phyloP scores from a whole-genome alignment of 1,284 basidiomycete species.

The Naganishia albida region DNA sequence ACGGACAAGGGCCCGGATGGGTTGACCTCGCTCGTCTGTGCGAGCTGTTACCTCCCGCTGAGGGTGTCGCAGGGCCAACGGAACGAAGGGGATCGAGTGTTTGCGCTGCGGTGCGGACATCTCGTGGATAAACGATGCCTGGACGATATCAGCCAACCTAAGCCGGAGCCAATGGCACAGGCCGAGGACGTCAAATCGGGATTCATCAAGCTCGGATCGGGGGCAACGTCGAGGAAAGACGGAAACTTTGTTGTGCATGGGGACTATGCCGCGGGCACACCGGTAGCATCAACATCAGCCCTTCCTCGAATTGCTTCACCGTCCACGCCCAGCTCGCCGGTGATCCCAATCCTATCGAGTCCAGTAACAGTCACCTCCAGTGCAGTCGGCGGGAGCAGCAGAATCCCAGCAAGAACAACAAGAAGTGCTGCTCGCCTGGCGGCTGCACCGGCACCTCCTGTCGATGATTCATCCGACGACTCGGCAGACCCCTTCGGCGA shows the following conservation, averaged over 20 bases:
- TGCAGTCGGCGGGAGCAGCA: background rate
- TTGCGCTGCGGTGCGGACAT: constrained; percentile 52
- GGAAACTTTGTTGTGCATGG: constrained; percentile 13
- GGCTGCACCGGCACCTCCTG: background rate
- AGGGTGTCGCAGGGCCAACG: constrained; percentile 43
- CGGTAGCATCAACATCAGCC: background rate
- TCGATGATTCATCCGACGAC: background rate
- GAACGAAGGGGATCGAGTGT: constrained; percentile 44
- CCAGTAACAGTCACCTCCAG: background rate
- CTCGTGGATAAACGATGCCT: constrained; percentile 51
- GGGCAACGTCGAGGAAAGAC: background rate
- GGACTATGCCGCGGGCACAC: background rate
- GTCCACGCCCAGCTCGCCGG: background rate
- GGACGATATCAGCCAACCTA: constrained; percentile 31
- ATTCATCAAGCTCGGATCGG: constrained; percentile 10
- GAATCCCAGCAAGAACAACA: constrained; percentile 3
- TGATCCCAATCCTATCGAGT: background rate
- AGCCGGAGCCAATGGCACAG: background rate
- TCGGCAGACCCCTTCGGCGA: background rate
- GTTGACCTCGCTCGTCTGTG: constrained; percentile 44
- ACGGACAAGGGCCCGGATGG: constrained; percentile 1
- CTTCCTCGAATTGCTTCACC: constrained; percentile 4
- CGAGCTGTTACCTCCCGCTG: constrained; percentile 44
- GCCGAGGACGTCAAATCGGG: background rate
- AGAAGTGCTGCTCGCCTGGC: constrained; percentile 7